Base-by-base conservation (phyloP, 768 basidiomycete species). In the Mycena galericulata region DNA sequence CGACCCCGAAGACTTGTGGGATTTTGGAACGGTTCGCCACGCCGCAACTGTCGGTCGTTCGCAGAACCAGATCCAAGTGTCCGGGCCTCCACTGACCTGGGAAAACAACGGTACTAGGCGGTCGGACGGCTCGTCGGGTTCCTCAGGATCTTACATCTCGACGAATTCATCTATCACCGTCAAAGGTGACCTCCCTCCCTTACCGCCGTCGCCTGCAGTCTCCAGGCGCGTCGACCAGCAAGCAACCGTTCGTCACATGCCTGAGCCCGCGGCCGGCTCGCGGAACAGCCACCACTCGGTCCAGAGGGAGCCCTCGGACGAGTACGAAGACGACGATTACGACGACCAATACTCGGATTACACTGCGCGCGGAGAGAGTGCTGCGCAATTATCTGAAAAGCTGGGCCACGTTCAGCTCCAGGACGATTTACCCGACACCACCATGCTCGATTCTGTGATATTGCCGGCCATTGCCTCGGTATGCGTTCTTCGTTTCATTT, bases 391-490 rank as follows among this genome's bases (percentile, higher is more conserved):
- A 30, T 41, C 61, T 34, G 86, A 89, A 67, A 85, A 85, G 70
- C 69, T 86, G 74, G 77, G 79, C 32, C 81, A 84, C 27, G 80
- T 83, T 18, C 84, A 85, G 49, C 60, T 83, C 26, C 89, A 89
- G 27, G 89, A 89, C 41, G 88, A 88, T 24, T 79, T 92, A 46
- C 89, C 92, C 6, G 93, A 94, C 75, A 92, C 92, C 29, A 91
- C 93, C n/a, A 97, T 99, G 91, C 84, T 99, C 40, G 96, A 98
- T 75, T 95, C 95, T 3, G 97, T 99, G 32, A 91, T 98, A 57
- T 81, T 98, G 30, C 98, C 98, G 26, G 96, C 96, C n/a, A 91
- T 99, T 73, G 94, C 96, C 47, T 97, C 95, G 68, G 97, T 98
- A 72, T 79, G 92, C 82, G 1, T 24, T 54, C 26, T 60, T 41